phyloP scores from a whole-genome alignment of 2,329 filamentous ascomycete genomes.

The Monilinia fructicola region DNA sequence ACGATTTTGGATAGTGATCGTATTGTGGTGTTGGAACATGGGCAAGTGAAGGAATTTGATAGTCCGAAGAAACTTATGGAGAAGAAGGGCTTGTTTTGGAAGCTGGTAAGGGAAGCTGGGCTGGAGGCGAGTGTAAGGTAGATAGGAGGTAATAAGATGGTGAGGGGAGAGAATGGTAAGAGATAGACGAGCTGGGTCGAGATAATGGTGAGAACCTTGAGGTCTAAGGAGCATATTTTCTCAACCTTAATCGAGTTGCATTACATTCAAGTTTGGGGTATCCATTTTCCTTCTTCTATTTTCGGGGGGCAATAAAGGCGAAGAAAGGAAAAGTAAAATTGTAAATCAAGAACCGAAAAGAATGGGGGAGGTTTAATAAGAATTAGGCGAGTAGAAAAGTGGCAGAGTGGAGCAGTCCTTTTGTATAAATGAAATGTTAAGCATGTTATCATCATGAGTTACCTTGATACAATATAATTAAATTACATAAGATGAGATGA shows the following conservation, averaged over 20 bases:
- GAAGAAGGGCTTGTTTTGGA: slow-evolving; percentile 78
- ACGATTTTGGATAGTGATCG: slow-evolving; percentile 88
- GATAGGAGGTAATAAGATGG: not conserved
- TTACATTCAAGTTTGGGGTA: not conserved
- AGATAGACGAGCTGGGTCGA: not conserved
- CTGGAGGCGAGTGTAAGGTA: slow-evolving; percentile 46
- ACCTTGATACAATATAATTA: too few species aligned
- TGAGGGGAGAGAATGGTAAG: not conserved
- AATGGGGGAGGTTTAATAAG: not conserved
- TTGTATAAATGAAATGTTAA: not conserved
- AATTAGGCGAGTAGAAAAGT: not conserved
- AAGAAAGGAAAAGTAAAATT: not conserved
- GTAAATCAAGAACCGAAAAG: not conserved
- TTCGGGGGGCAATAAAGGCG: not conserved
- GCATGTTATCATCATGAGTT: too few species aligned
- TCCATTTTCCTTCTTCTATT: not conserved
- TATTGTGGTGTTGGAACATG: slow-evolving; percentile 90
- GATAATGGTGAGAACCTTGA: not conserved
- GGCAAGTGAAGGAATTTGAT: slow-evolving; percentile 89
- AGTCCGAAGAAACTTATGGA: slow-evolving; percentile 76
- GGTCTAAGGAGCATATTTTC: not conserved
- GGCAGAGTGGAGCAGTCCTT: not conserved
- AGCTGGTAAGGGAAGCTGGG: slow-evolving; percentile 87
- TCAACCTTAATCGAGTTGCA: slow-evolving; percentile 5
- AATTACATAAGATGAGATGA: not conserved